Base-by-base conservation (phyloP, 495 filamentous ascomycete species). In the Daldinia vernicosa region DNA sequence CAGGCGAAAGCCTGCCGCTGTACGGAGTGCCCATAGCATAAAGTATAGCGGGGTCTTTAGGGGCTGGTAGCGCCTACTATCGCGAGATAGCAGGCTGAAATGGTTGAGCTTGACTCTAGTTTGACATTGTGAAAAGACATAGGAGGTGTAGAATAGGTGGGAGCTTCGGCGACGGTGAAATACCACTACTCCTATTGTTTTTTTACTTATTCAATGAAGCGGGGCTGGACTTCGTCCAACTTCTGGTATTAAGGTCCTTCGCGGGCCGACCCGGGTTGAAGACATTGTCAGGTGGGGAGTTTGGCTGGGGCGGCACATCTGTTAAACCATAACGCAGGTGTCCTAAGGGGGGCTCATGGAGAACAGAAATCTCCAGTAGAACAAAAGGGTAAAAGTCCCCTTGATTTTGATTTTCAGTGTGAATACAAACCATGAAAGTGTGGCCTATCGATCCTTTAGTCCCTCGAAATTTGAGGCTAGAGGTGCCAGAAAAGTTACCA, bases 341-440 rank as follows among this genome's bases (percentile, higher is more conserved):
- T 54, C 51, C 51, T 54, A 30, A 32, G 51, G 27, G 12, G 26
- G 51, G 51, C 51, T 54, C 51, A 54, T 54, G 51, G 51, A 54
- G 51, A 54, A 54, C 51, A 54, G 51, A 54, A 54, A 54, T 54
- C 51, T 54, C 51, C 51, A 54, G 51, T 54, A 54, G 51, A 54
- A 54, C 51, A 54, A 54, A 54, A 54, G 51, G 51, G 51, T 54
- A 54, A 54, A 54, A 54, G 51, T 54, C 51, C 27, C 27, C 27
- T 54, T 54, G 51, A 54, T 54, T 54, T 54, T 54, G 51, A 54
- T 54, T 54, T 54, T 54, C 51, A 54, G 51, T 54, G 51, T 54
- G 51, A 54, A 54, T 54, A 54, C 51, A 54, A 54, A 54, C 51
- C 51, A 54, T 54, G 51, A 54, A 54, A 54, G 51, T 54, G 51